A percentile compares a stretch with the other conserved stretches of the same genome.
Conservation (phyloP, 1,284 basidiomycete species). For the Cutaneotrichosporon cyanovorans region DNA sequence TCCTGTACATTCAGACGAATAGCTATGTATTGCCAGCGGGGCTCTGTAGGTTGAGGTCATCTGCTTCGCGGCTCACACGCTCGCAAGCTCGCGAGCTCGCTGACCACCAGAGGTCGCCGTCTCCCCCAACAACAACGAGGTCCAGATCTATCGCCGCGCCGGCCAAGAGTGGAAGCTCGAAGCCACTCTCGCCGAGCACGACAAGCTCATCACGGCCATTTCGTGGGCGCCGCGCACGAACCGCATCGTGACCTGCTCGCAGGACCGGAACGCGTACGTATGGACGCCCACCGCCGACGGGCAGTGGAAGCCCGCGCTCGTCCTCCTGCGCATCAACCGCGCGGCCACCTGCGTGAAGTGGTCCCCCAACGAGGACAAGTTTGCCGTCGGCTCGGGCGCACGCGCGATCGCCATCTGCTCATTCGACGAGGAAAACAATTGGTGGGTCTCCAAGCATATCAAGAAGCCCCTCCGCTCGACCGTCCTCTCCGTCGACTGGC, state of each 20-base stretch:
- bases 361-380: conserved; percentile 97
- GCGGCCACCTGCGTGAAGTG: conserved; percentile 93
- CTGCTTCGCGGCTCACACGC: too few relatives aligned
- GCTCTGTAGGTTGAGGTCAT: too few relatives aligned
- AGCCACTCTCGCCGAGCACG: conserved; percentile 89
- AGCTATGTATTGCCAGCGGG: too few relatives aligned
- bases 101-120: conserved; percentile 69
- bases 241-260: conserved; percentile 94
- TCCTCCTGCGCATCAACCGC: conserved; percentile 86
- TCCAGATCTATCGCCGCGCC: conserved; percentile 67
- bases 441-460: conserved; percentile 97
- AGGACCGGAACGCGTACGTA: conserved; percentile 98
- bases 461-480: conserved; percentile 96
- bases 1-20: too few relatives aligned
- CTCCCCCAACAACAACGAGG: conserved; percentile 83
- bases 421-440: conserved; percentile 93
- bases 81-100: too few relatives aligned
- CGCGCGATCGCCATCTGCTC: conserved; percentile 89
- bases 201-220: conserved; percentile 96
- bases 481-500: conserved; percentile 91
- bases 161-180: conserved; percentile 63
- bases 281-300: conserved; percentile 78
- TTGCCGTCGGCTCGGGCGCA: conserved; percentile 94
- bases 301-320: conserved; percentile 93
- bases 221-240: conserved; percentile 97